These are phyloP conservation scores for Tolypocladium tundrense DNA, from an alignment of 2,329 filamentous ascomycete genomes.

Conservation along the genomic window DNA sequence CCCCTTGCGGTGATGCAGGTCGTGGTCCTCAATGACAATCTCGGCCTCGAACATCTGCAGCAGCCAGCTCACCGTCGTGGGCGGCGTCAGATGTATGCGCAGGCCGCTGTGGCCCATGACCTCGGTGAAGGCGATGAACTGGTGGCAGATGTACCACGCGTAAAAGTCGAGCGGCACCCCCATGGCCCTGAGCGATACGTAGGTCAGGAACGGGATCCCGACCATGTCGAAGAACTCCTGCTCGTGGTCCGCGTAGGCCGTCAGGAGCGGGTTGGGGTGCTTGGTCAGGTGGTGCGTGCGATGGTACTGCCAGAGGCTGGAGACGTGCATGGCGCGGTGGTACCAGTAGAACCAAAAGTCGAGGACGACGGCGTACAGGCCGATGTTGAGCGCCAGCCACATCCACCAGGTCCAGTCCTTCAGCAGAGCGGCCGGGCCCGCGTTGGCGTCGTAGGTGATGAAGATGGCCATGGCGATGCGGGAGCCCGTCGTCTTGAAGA, in stretches of 20 bases:
- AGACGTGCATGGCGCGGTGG: constrained; percentile 25
- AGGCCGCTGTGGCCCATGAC: constrained; percentile 26
- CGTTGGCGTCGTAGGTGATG: constrained; percentile 18
- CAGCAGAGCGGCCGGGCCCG: constrained; percentile 6
- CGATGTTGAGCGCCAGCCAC: constrained; percentile 27
- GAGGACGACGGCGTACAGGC: constrained; percentile 29
- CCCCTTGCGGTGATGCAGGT: constrained; percentile 25
- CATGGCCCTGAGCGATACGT: constrained; percentile 17
- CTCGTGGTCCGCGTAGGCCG: constrained; percentile 28
- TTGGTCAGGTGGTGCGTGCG: constrained; percentile 34
- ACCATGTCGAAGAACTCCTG: constrained; percentile 32
- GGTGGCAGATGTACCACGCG: constrained; percentile 33
- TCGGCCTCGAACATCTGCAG: constrained; percentile 21
- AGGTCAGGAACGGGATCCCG: constrained; percentile 27
- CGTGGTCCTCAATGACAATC: constrained; percentile 30
- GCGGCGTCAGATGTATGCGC: constrained; percentile 21
- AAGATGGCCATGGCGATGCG: constrained; percentile 21
- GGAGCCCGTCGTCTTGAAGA: constrained; percentile 20
- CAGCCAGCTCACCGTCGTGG: constrained; percentile 20
- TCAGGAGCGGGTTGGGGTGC: constrained; percentile 30
- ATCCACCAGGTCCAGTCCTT: constrained; percentile 11
- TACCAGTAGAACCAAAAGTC: constrained; percentile 34
- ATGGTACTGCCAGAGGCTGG: constrained; percentile 30
- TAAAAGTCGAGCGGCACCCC: constrained; percentile 34
- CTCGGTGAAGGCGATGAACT: constrained; percentile 29